Evolutionary conservation across 2,329 filamentous ascomycete genomes (phyloP), one percentile per base, ranked within the genome.

Genomic region (Arachnopeziza araneosa): DNA sequence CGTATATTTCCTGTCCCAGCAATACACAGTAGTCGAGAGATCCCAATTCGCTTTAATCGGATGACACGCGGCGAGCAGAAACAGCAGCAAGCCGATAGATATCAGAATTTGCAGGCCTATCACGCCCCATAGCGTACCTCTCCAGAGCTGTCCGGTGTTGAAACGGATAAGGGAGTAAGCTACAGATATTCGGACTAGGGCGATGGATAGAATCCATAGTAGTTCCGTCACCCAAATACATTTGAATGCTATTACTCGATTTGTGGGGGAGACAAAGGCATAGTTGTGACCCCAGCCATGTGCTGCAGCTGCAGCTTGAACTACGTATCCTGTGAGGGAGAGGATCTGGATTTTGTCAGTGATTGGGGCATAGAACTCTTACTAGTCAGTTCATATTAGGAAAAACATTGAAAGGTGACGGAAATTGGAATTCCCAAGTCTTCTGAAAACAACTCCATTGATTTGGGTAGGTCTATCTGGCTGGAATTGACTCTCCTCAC

Each of bases 261-360:
- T 50, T 8, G n/a, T 26, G 1, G 30, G 10, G 2, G 54, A 24
- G 24, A 63, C 55, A 54, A 61, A 58, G 8, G 24, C 55, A 36
- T 36, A 54, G 4, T 56, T 49, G 24, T 54, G 62, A 12, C 59
- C 62, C 62, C 62, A 61, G 22, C 62, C 62, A 54, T 63, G 44
- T 0, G 32, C 24, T 1, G 57, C 50, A 17, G 57, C 57, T 19
- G 50, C 57, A 21, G 56, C 54, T 17, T 50, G 52, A 9, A 54
- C n/a, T 8, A 32, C 36, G 22, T 56, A 54, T 2, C 59, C 59
- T 22, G 36, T 23, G 36, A 63, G 50, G 23, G 57, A 61, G 12
- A 44, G 17, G 12, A 44, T 12, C 36, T 44, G 17, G 12, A 17
- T 44, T 17, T 2, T 17, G 12, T 44, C 36, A 44, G 36, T 44